Evolutionary conservation across 2,329 filamentous ascomycete genomes (phyloP).

Genomic region (Dothistroma pini): DNA sequence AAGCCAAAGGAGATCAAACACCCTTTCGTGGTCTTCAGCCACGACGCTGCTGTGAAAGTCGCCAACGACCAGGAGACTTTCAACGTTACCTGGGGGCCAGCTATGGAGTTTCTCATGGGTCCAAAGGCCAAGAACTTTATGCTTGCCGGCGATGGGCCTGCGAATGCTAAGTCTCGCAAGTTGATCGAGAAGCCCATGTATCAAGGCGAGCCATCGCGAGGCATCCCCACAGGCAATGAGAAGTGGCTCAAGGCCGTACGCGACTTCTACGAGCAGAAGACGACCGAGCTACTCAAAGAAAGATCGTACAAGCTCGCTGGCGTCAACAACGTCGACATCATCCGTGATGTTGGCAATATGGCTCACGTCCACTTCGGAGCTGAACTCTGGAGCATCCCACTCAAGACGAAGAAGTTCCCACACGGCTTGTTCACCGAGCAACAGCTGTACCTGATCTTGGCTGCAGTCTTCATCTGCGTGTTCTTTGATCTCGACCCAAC

Average conservation of each 20-base stretch:
- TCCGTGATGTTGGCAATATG: conserved; percentile 51
- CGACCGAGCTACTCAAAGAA: conserved; percentile 42
- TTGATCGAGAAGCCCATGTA: conserved; percentile 45
- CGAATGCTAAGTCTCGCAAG: conserved; percentile 42
- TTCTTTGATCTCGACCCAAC: conserved; percentile 55
- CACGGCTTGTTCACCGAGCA: conserved; percentile 51
- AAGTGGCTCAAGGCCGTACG: conserved; percentile 46
- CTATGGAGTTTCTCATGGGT: conserved; percentile 45
- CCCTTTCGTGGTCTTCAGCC: conserved; percentile 44
- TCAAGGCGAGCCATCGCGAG: conserved; percentile 31
- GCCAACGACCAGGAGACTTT: conserved; percentile 43
- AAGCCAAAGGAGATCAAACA: conserved; percentile 28
- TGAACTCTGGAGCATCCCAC: conserved; percentile 53
- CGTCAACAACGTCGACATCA: conserved; percentile 46
- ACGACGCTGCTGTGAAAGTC: conserved; percentile 44
- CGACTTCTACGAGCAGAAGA: conserved; percentile 48
- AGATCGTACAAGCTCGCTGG: conserved; percentile 47
- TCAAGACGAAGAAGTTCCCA: conserved; percentile 52
- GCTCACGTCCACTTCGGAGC: conserved; percentile 54
- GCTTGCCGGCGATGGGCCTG: conserved; percentile 44
- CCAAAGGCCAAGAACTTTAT: conserved; percentile 46
- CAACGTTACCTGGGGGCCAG: conserved; percentile 46
- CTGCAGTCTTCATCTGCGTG: conserved; percentile 51
- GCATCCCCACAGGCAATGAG: conserved; percentile 32
- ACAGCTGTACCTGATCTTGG: conserved; percentile 53